These are phyloP conservation scores for Calonectria hawksworthii DNA, from an alignment of 2,329 filamentous ascomycete species.

Conservation along the genomic window DNA sequence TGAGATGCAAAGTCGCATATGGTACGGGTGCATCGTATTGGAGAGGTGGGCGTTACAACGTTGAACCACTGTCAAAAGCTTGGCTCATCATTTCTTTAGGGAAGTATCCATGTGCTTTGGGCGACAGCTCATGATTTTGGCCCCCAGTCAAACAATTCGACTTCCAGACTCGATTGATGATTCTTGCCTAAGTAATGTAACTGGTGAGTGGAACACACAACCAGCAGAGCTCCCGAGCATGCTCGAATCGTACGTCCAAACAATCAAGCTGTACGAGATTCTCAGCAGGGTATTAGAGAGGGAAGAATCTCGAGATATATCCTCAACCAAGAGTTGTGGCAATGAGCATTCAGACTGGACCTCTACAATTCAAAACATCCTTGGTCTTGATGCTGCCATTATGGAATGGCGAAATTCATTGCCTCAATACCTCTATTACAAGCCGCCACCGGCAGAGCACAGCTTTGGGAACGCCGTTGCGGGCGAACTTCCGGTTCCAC, in stretches of 20 bases:
- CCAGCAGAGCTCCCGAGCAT: not conserved
- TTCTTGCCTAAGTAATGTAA: not conserved
- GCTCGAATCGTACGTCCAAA: not conserved
- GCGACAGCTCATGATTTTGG: not conserved
- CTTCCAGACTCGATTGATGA: not conserved
- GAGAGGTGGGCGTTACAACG: too few species aligned
- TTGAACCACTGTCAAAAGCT: too few species aligned
- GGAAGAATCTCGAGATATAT: not conserved
- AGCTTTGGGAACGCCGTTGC: rapidly evolving
- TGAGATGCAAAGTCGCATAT: not conserved
- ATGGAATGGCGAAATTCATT: not conserved
- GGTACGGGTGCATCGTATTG: not conserved
- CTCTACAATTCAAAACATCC: not conserved
- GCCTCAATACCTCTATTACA: not conserved
- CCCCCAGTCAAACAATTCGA: not conserved
- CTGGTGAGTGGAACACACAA: not conserved
- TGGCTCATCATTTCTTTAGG: not conserved
- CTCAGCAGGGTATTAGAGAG: not conserved
- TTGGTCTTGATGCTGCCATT: not conserved
- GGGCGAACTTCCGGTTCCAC: not conserved
- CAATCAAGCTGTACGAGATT: not conserved
- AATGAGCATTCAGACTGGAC: not conserved
- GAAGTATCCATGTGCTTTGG: not conserved
- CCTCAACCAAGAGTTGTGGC: not conserved
- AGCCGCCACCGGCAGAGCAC: not conserved